Evolutionary conservation across 805 yeast genomes (phyloP), one percentile per base, ranked within the genome.

Genomic region (Wickerhamiella allomyrinae): DNA sequence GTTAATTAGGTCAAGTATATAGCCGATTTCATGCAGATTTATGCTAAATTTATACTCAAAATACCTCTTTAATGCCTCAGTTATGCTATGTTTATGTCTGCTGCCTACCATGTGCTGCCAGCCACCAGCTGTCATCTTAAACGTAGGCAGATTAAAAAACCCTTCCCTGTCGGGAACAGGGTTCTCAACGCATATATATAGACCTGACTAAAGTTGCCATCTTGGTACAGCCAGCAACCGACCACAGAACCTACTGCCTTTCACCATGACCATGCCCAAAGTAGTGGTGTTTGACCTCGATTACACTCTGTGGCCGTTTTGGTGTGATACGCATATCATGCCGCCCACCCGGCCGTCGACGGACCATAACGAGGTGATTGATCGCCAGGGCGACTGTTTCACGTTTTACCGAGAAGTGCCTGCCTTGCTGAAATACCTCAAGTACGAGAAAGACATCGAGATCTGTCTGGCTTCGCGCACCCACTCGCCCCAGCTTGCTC

Each of bases 381-480:
- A 80, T 51, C 60, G 64, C 39, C 56, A 65, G 44, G 84, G 84
- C 0, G 73, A 63, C 49, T 62, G 67, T 34, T 61, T 82, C 13
- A 56, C 73, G 0, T 69, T 84, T 39, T 85, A 74, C 56, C 64
- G 63, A 19, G 94, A 85, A 49, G 89, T 85, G 15, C 76, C 74
- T 9, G 67, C 63, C 11, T 78, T 85, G 8, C 60, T 85, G 13
- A 52, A 56, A 10, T 77, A 74, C 42, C 59, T 85, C 42, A 59
- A 60, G 23, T 60, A 60, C 1, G 60, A 73, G 15, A 59, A 61
- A 2, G 63, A 57, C 3, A 76, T 77, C 7, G 60, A 57, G 25
- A 68, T 82, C 1, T 69, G 79, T 22, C 76, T 79, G 3, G 95
- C 95, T 0, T 78, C 89, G 20, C 66, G 94, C 50, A 85, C 95